Conservation (phyloP, 2,329 filamentous ascomycete genomes). For the Arachnomyces sp. region DNA sequence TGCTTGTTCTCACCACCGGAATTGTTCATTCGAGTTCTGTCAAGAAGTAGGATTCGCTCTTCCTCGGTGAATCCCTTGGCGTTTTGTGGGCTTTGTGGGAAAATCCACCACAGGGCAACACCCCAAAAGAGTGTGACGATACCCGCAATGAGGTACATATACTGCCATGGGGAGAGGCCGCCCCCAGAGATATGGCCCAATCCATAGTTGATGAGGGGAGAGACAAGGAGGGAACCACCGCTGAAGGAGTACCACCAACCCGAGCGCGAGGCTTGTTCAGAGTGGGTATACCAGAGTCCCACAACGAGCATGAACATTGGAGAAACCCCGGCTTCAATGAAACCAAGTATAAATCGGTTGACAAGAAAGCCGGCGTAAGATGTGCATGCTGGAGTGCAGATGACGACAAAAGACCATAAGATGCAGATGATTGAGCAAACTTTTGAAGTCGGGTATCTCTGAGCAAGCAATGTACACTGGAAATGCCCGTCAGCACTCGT, state of each 20-base stretch:
- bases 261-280: conserved; percentile 57
- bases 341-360: conserved; percentile 57
- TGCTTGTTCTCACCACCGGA: conserved; percentile 66
- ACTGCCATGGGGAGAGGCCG: conserved; percentile 57
- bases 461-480: no score
- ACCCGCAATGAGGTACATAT: conserved; percentile 62
- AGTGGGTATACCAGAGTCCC: conserved; percentile 56
- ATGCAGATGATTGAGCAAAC: no score
- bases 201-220: conserved; percentile 58
- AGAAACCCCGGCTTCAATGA: conserved; percentile 58
- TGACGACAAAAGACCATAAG: background rate
- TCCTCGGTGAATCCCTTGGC: conserved; percentile 56
- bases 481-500: no score
- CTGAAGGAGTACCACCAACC: conserved; percentile 59
- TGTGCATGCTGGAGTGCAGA: conserved; percentile 2
- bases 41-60: conserved; percentile 61
- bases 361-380: conserved; percentile 55
- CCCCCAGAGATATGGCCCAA: conserved; percentile 56
- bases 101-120: conserved; percentile 42
- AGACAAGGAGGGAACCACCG: conserved; percentile 54
- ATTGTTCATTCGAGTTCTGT: conserved; percentile 65
- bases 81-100: conserved; percentile 56
- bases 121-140: conserved; percentile 52
- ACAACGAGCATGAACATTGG: conserved; percentile 61
- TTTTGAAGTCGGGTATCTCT: no score